A percentile compares a stretch with the other conserved stretches of the same genome.
Evolutionary conservation across 2,329 filamentous ascomycete species (phyloP).

Genomic region (Aspergillus awamori): DNA sequence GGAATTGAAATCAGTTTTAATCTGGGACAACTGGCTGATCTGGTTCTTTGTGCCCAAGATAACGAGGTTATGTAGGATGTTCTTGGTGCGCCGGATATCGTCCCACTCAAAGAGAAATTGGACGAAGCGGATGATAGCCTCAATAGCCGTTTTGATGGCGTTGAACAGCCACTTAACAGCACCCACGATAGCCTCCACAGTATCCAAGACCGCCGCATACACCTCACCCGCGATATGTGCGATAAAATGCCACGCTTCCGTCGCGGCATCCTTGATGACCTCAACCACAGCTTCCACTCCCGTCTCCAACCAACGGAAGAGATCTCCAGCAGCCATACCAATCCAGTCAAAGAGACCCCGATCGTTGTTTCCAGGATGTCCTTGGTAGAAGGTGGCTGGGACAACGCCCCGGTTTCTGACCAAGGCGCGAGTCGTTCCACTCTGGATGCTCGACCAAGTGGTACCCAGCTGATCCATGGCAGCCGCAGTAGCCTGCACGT

Average conservation of each 20-base stretch:
- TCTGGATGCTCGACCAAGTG: background rate
- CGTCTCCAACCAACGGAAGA: slow-evolving; percentile 2
- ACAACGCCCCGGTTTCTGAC: background rate
- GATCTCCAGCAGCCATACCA: slow-evolving; percentile 8
- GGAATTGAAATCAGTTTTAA: background rate
- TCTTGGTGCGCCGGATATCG: slow-evolving; percentile 20
- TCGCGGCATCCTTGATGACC: background rate
- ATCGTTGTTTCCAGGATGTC: background rate
- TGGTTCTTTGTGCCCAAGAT: slow-evolving; percentile 8
- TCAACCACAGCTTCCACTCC: background rate
- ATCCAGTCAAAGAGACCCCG: background rate
- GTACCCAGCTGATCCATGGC: background rate
- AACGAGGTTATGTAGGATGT: slow-evolving; percentile 16
- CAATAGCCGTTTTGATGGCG: slow-evolving; percentile 11
- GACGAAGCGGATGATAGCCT: slow-evolving; percentile 12
- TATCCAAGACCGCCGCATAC: slow-evolving; percentile 19
- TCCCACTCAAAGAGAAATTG: slow-evolving; percentile 21
- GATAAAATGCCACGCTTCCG: slow-evolving; percentile 6
- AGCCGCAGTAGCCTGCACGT: background rate
- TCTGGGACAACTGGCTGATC: background rate
- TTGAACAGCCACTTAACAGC: slow-evolving; percentile 15
- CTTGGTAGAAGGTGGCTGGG: background rate
- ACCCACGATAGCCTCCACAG: slow-evolving; percentile 15
- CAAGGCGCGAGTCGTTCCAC: background rate
- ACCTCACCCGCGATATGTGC: slow-evolving; percentile 9